A percentile compares a stretch with the other conserved stretches of the same genome.
These are phyloP conservation scores for Glycine tomentella DNA, from an alignment of 306 rosid genomes.

Conservation along the genomic window DNA sequence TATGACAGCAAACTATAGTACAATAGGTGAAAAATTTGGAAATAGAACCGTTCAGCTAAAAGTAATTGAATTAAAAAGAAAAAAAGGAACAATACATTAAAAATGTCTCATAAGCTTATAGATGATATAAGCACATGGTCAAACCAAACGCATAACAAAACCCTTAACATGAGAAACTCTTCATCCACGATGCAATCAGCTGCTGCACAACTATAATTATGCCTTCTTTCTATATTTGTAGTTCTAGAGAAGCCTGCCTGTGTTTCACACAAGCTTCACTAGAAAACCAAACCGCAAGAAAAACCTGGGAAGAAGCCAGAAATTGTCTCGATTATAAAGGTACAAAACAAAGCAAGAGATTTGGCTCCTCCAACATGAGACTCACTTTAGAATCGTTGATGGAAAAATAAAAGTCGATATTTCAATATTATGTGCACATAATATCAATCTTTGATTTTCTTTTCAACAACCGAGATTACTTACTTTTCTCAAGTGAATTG, in stretches of 20 bases:
- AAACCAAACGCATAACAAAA: conserved; percentile 7
- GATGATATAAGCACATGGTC: no score
- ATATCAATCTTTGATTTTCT: no score
- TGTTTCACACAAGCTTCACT: not conserved
- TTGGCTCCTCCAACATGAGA: no score
- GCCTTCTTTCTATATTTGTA: no score
- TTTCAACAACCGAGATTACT: no score
- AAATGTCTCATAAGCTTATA: conserved; percentile 19
- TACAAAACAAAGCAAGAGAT: no score
- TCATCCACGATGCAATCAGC: conserved; percentile 31
- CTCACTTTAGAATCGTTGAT: no score
- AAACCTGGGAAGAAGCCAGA: not conserved
- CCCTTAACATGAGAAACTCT: conserved; percentile 27
- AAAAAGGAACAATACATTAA: not conserved
- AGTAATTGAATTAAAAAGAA: not conserved
- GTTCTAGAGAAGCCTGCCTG: not conserved
- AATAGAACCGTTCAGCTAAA: not conserved
- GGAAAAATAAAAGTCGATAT: not conserved
- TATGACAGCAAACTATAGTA: not conserved
- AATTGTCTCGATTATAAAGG: not conserved
- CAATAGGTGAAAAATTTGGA: not conserved
- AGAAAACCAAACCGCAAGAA: not conserved
- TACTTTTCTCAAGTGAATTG: not conserved
- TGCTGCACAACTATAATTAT: no score
- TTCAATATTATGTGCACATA: not conserved